Percentiles rank a stretch among this genome's conserved stretches.
Conservation (phyloP, 2,329 filamentous ascomycete genomes). For the Xylaria sp. region DNA sequence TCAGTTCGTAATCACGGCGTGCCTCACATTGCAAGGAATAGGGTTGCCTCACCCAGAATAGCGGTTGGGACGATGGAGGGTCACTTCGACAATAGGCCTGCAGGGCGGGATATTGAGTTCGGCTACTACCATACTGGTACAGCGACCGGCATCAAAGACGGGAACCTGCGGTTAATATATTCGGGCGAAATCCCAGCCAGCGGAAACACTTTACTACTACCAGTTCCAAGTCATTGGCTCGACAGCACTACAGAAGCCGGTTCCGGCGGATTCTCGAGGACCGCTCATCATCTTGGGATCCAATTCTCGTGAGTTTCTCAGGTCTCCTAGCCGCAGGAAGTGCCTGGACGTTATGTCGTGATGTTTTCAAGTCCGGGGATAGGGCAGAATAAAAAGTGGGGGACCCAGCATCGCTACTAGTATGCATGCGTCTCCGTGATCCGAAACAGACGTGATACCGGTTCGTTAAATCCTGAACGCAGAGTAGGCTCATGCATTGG, state of each 20-base stretch:
- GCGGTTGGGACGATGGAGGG: constrained; percentile 17
- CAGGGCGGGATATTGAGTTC: constrained; percentile 5
- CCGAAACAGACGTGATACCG: constrained; percentile 5
- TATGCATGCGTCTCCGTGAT: neutral
- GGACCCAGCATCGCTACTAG: neutral
- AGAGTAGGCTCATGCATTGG: neutral
- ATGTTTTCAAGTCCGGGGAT: neutral
- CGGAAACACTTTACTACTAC: neutral
- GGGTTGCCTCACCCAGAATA: constrained; percentile 20
- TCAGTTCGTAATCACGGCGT: neutral
- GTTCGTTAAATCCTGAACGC: neutral
- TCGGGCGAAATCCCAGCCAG: neutral
- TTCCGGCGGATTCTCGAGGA: neutral
- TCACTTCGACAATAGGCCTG: constrained; percentile 18
- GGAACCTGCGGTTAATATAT: neutral
- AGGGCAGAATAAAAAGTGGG: neutral
- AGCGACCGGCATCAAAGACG: neutral
- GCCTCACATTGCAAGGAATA: neutral
- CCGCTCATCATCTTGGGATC: neutral
- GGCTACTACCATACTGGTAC: neutral
- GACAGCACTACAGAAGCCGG: neutral
- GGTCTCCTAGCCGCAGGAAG: neutral
- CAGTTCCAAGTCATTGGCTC: neutral
- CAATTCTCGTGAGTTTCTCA: neutral
- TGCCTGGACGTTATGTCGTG: neutral